Percentiles rank a stretch among this genome's conserved stretches.
phyloP scores from a whole-genome alignment of 176 grass and related monocot genomes.

The Rhipidocladum racemiflorum region DNA sequence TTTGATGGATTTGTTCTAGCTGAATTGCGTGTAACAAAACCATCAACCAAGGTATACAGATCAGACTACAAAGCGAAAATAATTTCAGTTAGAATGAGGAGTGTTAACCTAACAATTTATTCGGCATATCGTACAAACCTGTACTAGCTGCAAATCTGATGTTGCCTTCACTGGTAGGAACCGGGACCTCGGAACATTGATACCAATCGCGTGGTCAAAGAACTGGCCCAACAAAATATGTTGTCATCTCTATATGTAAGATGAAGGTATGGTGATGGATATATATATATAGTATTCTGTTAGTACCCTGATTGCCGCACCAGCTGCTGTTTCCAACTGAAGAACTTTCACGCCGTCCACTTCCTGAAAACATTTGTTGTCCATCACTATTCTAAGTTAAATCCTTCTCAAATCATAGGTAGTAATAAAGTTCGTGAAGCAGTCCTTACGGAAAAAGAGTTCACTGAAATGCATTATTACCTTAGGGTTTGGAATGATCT shows the following conservation, averaged over 20 bases:
- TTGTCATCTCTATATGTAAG: conserved; percentile 13
- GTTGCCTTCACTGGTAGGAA: conserved; percentile 91
- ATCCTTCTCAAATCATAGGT: not conserved
- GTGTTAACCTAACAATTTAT: not conserved
- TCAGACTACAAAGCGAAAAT: conserved; percentile 60
- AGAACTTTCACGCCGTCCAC: conserved; percentile 84
- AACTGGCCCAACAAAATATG: conserved; percentile 54
- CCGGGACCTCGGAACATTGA: conserved; percentile 80
- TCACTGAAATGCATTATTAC: conserved; percentile 15
- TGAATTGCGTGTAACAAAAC: conserved; percentile 73
- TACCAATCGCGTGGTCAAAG: conserved; percentile 81
- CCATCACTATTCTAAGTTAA: not conserved
- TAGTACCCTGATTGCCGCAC: conserved; percentile 86
- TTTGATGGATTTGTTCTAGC: conserved; percentile 73
- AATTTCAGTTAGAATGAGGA: not conserved
- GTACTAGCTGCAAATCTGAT: conserved; percentile 86
- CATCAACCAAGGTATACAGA: conserved; percentile 88
- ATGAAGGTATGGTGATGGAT: not conserved
- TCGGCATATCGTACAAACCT: conserved; percentile 43
- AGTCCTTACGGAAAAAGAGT: not conserved
- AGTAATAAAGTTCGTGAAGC: not conserved
- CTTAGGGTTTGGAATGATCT: conserved; percentile 98
- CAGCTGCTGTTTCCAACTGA: conserved; percentile 91
- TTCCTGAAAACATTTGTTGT: conserved; percentile 57
- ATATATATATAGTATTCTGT: not conserved